Conservation (phyloP, 441 rosid species). For the Corymbia calophylla region DNA sequence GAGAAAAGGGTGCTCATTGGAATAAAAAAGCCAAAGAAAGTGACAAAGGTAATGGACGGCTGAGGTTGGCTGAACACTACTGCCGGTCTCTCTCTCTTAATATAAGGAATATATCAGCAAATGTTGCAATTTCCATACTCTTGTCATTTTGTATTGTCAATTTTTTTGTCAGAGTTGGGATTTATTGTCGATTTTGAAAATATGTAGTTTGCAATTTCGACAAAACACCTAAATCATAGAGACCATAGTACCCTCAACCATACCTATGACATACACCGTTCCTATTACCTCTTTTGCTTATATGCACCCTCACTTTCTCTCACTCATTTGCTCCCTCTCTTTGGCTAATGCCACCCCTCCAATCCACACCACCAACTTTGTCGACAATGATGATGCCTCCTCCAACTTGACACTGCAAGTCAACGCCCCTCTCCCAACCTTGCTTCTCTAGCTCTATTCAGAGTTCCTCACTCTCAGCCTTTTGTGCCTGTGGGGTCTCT, state of each 20-base stretch:
- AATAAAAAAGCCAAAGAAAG: not conserved
- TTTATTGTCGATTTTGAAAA: not conserved
- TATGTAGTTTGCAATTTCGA: not conserved
- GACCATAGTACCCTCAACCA: not conserved
- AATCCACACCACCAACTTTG: not conserved
- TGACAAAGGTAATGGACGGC: not conserved
- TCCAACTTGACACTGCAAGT: not conserved
- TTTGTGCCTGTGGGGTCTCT: not conserved
- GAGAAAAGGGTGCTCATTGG: not conserved
- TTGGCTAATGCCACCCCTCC: not conserved
- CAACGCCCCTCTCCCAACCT: not conserved
- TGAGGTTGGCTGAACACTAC: not conserved
- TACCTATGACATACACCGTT: too few relatives aligned
- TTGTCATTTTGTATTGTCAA: not conserved
- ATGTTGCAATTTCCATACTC: not conserved
- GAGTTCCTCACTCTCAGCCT: not conserved
- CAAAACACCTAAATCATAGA: not conserved
- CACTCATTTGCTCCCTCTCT: not conserved
- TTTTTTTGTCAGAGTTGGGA: not conserved
- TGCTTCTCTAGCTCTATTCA: not conserved
- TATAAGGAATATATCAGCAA: not conserved
- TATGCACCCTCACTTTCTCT: too few relatives aligned
- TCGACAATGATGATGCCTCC: too few relatives aligned
- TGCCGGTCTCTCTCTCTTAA: not conserved
- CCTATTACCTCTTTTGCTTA: not conserved